Evolutionary conservation across 176 grass and related monocot species (phyloP).

Genomic region (Areca catechu): DNA sequence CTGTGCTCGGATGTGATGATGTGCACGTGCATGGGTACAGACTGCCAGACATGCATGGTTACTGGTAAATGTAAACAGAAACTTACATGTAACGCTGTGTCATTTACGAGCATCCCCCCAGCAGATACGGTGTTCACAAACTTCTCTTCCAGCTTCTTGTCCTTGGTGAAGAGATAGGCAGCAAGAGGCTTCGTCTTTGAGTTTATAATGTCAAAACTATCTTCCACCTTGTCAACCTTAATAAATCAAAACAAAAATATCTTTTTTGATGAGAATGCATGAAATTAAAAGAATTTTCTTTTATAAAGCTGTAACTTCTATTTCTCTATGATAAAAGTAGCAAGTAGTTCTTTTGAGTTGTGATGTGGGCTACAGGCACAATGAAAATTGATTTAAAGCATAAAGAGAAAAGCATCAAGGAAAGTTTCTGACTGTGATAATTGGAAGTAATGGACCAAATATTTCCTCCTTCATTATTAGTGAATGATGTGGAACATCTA

Average conservation of each 20-base stretch:
- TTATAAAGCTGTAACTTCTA: too few species aligned
- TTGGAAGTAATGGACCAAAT: conserved; percentile 82
- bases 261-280: too few species aligned
- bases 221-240: conserved; percentile 74
- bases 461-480: conserved; percentile 60
- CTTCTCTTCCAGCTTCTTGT: conserved; percentile 56
- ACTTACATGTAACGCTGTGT: conserved; percentile 62
- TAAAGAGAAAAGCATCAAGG: background rate
- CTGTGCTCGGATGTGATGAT: too few species aligned
- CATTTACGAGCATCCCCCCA: conserved; percentile 81
- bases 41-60: too few species aligned
- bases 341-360: too few species aligned
- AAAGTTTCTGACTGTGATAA: conserved; percentile 52
- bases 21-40: too few species aligned
- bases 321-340: too few species aligned
- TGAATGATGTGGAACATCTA: conserved; percentile 71
- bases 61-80: background rate
- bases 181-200: conserved; percentile 64
- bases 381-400: background rate
- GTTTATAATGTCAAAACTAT: conserved; percentile 60
- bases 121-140: conserved; percentile 54
- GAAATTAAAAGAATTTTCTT: too few species aligned
- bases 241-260: too few species aligned
- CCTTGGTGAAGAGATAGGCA: conserved; percentile 85
- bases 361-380: too few species aligned